These are phyloP conservation scores for Starmerella bacillaris DNA, from an alignment of 805 yeast genomes.

Conservation along the genomic window DNA sequence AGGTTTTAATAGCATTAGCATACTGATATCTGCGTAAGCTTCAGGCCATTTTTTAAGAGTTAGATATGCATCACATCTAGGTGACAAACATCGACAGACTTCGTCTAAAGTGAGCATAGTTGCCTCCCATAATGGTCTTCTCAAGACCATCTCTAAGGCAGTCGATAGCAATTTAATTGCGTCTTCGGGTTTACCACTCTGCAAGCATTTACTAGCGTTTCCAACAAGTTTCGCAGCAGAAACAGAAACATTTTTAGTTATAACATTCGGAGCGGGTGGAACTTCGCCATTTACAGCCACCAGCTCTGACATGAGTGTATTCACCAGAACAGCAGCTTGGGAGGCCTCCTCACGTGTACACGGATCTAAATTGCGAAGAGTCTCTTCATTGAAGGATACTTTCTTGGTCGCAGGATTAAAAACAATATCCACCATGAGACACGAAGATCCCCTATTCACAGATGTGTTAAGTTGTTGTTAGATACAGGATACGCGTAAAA, in stretches of 20 bases:
- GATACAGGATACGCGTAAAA: background rate
- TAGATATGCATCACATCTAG: slow-evolving; percentile 27
- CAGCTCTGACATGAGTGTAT: slow-evolving; percentile 21
- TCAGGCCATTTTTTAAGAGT: slow-evolving; percentile 23
- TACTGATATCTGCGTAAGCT: slow-evolving; percentile 25
- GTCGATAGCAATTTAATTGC: slow-evolving; percentile 23
- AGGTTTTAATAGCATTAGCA: slow-evolving; percentile 22
- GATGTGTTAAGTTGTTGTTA: too few species aligned
- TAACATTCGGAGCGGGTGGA: slow-evolving; percentile 24
- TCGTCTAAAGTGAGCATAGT: slow-evolving; percentile 23
- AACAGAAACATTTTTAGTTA: slow-evolving; percentile 16
- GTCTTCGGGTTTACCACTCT: slow-evolving; percentile 19
- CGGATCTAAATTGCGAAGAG: slow-evolving; percentile 2
- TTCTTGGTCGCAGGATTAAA: slow-evolving; percentile 11
- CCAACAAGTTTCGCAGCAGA: slow-evolving; percentile 24
- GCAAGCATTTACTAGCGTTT: slow-evolving; percentile 20
- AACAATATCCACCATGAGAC: slow-evolving; percentile 9
- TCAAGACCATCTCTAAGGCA: slow-evolving; percentile 26
- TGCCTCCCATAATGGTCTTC: slow-evolving; percentile 27
- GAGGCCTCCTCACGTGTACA: slow-evolving; percentile 10
- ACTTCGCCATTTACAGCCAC: slow-evolving; percentile 20
- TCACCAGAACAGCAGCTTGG: slow-evolving; percentile 15
- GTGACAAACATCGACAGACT: slow-evolving; percentile 19
- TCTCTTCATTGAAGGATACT: slow-evolving; percentile 4
- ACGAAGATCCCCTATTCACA: background rate